Evolutionary conservation across 805 yeast genomes (phyloP), one percentile per base, ranked within the genome.

Genomic region (Pichia californica): DNA sequence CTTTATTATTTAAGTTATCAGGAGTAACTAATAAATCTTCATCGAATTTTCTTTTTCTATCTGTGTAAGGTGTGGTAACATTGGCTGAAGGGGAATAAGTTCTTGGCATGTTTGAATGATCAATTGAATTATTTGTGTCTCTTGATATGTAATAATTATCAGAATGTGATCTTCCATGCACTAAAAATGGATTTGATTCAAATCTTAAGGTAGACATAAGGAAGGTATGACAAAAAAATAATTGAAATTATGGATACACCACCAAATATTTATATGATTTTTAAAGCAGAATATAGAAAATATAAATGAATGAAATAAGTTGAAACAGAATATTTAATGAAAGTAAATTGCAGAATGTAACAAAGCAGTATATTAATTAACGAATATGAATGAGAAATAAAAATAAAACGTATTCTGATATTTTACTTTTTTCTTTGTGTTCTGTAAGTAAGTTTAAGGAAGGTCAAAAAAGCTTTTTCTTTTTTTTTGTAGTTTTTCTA

Each of bases 81-180:
- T 21, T 20, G 13, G 19, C 4, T 2, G 38, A 19, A 14, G 33
- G 35, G 19, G 34, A 21, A 23, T 29, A 40, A 10, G 38, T 31
- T 31, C 47, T 35, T 20, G 47, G 44, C 47, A 44, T 44, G 23
- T 30, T 16, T 16, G 13, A 39, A 30, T 16, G 26, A 3, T 28
- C 3, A 6, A 5, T 30, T 15, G 8, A 15, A 2, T 27, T n/a
- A 11, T 13, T 19, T 38, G 21, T 19, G 28, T 21, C 25, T 1
- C 10, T 10, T 10, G 16, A 19, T 33, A 35, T 16, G 29, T 21
- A 27, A 33, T 37, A 27, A 15, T 15, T 33, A 16, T 42, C 41
- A 31, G 35, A 41, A 11, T 31, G 31, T 5, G 36, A 34, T 30
- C 31, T 27, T 29, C 36, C 36, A n/a, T 26, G 43, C 9, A 31